These are phyloP conservation scores for Thymus quinquecostatus DNA, from an alignment of 257 asterid species.

Conservation along the genomic window DNA sequence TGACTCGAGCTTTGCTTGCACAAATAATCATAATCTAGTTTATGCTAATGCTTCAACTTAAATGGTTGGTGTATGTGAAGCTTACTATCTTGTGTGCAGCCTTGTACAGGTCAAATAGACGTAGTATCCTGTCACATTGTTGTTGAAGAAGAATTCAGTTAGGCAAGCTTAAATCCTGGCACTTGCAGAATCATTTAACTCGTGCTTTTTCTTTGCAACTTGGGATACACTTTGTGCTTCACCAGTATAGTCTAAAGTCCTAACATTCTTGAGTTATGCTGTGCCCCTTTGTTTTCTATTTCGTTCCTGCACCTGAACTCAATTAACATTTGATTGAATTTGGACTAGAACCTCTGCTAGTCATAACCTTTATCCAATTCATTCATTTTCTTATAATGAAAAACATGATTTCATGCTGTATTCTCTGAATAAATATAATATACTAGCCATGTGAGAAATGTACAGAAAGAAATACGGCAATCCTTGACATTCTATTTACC, in stretches of 20 bases:
- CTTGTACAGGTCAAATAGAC: background rate
- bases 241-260: background rate
- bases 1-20: conserved; percentile 3
- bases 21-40: background rate
- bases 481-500: background rate
- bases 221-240: background rate
- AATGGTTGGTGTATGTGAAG: background rate
- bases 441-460: background rate
- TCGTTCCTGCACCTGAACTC: background rate
- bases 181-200: background rate
- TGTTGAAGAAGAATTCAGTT: background rate
- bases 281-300: background rate
- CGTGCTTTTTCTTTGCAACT: background rate
- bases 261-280: background rate
- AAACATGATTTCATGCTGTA: background rate
- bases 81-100: background rate
- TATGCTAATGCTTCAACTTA: conserved; percentile 18
- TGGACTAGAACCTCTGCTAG: background rate
- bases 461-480: background rate
- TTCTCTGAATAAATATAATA: background rate
- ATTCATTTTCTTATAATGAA: background rate
- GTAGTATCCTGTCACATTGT: background rate
- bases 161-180: background rate
- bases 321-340: background rate
- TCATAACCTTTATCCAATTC: background rate